These are phyloP conservation scores for Nowakowskiella sp. DNA, from an alignment of 192 early-diverging fungal species.

Conservation along the genomic window DNA sequence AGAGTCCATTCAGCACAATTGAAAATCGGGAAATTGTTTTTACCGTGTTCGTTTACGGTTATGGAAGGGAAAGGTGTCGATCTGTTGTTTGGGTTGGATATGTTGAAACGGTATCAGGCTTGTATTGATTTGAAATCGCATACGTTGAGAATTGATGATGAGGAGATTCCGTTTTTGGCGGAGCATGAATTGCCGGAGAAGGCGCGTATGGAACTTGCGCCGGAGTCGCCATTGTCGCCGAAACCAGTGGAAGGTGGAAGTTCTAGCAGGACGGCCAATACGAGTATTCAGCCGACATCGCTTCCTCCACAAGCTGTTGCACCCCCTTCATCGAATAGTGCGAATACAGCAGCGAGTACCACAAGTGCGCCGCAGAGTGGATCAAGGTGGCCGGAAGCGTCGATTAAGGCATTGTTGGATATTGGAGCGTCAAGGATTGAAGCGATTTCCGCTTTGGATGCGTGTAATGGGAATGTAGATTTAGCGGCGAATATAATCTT, in stretches of 20 bases:
- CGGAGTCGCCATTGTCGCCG: constrained; percentile 3
- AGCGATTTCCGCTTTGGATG: constrained; percentile 72
- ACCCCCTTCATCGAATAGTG: too few relatives aligned
- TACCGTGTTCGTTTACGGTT: constrained; percentile 86
- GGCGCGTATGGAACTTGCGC: constrained; percentile 20
- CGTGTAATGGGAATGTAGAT: constrained; percentile 75
- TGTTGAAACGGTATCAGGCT: constrained; percentile 85
- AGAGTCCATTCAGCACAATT: constrained; percentile 84
- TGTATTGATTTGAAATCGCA: constrained; percentile 85
- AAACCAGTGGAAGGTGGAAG: constrained; percentile 1
- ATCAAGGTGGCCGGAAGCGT: constrained; percentile 49
- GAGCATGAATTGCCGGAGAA: constrained; percentile 87
- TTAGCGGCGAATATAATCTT: constrained; percentile 82
- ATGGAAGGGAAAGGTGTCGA: constrained; percentile 89
- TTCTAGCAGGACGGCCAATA: background rate
- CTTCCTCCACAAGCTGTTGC: too few relatives aligned
- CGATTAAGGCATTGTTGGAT: constrained; percentile 63
- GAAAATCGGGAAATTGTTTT: constrained; percentile 65
- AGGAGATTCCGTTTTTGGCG: constrained; percentile 75
- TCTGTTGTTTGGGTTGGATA: constrained; percentile 90
- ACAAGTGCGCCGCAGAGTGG: background rate
- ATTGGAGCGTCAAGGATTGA: constrained; percentile 72
- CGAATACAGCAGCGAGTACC: too few relatives aligned
- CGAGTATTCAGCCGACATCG: too few relatives aligned
- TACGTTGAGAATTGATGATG: constrained; percentile 67